Percentiles rank a stretch among this genome's conserved stretches.
Evolutionary conservation across 2,329 filamentous ascomycete species (phyloP).

Genomic region (Fusarium siculi): DNA sequence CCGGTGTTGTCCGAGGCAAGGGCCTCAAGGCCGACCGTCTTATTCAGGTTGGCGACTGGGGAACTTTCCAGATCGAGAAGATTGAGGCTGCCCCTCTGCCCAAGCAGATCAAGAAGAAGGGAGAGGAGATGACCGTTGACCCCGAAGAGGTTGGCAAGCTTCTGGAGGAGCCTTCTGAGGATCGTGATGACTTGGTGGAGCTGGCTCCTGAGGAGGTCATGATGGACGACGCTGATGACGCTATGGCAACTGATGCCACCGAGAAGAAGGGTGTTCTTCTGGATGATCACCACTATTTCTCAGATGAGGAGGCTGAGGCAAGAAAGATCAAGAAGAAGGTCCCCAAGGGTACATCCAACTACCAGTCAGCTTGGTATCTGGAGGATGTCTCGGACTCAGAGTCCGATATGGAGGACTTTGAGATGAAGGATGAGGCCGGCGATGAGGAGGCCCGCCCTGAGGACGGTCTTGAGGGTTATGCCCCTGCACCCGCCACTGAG

Average conservation of each 20-base stretch:
- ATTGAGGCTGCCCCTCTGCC: constrained; percentile 81
- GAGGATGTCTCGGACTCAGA: constrained; percentile 83
- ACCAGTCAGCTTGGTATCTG: constrained; percentile 95
- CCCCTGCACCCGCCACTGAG: constrained; percentile 76
- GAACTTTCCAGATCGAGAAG: constrained; percentile 90
- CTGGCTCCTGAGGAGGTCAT: constrained; percentile 87
- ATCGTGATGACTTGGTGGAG: constrained; percentile 84
- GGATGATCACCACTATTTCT: constrained; percentile 98
- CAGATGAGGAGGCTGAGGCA: constrained; percentile 72
- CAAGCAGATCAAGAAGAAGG: constrained; percentile 68
- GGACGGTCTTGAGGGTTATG: constrained; percentile 81
- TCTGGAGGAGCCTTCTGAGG: constrained; percentile 77
- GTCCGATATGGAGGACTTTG: constrained; percentile 80
- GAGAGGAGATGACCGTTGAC: constrained; percentile 77
- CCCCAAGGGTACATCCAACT: constrained; percentile 90
- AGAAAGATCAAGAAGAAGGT: constrained; percentile 73
- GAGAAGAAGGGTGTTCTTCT: constrained; percentile 87
- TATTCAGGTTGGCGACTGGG: constrained; percentile 93
- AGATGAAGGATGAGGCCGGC: constrained; percentile 66
- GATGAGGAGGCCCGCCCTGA: constrained; percentile 75
- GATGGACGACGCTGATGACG: constrained; percentile 72
- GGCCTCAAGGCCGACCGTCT: constrained; percentile 90
- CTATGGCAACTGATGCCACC: constrained; percentile 50
- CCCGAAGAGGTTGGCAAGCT: constrained; percentile 68
- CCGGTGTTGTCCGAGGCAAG: constrained; percentile 86